These are phyloP conservation scores for Cryphonectria carpinicola DNA, from an alignment of 2,329 filamentous ascomycete species.

Conservation along the genomic window DNA sequence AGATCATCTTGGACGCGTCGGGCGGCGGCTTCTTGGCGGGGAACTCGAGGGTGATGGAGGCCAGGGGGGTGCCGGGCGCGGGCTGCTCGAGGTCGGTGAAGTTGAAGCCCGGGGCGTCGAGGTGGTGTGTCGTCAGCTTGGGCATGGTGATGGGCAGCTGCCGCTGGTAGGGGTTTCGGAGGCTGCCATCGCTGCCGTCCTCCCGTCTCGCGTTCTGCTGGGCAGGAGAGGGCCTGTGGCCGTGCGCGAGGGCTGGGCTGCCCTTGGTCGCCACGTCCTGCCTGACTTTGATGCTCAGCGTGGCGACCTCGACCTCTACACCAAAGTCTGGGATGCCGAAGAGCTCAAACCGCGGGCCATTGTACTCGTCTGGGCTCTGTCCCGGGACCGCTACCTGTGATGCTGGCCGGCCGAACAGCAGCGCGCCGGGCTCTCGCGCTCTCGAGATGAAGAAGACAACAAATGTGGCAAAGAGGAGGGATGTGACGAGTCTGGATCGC, in stretches of 20 bases:
- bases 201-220: slow-evolving; percentile 3
- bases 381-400: background rate
- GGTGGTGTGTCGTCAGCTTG: slow-evolving; percentile 20
- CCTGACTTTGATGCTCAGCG: slow-evolving; percentile 26
- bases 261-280: slow-evolving; percentile 10
- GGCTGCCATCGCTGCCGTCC: slow-evolving; percentile 4
- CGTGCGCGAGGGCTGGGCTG: slow-evolving; percentile 4
- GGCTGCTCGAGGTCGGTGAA: slow-evolving; percentile 16
- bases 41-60: slow-evolving; percentile 22
- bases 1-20: slow-evolving; percentile 28
- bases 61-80: slow-evolving; percentile 21
- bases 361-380: slow-evolving; percentile 12
- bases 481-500: slow-evolving; percentile 21
- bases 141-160: slow-evolving; percentile 27
- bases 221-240: background rate
- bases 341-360: slow-evolving; percentile 24
- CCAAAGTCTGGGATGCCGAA: slow-evolving; percentile 26
- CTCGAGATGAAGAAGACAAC: slow-evolving; percentile 22
- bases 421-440: slow-evolving; percentile 6
- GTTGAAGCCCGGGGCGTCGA: slow-evolving; percentile 24
- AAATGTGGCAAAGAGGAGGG: slow-evolving; percentile 19
- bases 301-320: slow-evolving; percentile 20
- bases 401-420: slow-evolving; percentile 11
- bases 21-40: slow-evolving; percentile 15
- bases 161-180: slow-evolving; percentile 23